A percentile compares a stretch with the other conserved stretches of the same genome.
These are phyloP conservation scores for Penicillium sp. DNA, from an alignment of 2,329 filamentous ascomycete genomes.

Conservation along the genomic window DNA sequence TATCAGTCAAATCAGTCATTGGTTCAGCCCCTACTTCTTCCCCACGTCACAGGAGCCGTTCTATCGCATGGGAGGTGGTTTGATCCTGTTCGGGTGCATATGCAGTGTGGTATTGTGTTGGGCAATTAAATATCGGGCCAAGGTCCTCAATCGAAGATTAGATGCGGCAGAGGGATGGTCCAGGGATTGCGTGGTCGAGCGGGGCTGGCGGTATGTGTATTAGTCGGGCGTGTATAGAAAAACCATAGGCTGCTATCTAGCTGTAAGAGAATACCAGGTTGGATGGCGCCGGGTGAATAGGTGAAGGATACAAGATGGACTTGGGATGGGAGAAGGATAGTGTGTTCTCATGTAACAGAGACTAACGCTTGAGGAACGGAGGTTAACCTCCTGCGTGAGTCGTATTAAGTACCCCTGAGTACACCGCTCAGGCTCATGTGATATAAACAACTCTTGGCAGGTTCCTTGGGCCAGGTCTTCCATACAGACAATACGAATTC, in stretches of 20 bases:
- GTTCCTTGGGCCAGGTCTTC: too few species aligned
- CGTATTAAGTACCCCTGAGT: too few species aligned
- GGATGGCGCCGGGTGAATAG: conserved; percentile 2
- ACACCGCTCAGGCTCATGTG: too few species aligned
- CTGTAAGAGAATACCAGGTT: conserved; percentile 2
- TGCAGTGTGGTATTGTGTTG: neutral
- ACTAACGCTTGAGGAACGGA: too few species aligned
- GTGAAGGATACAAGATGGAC: neutral
- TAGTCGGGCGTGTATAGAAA: neutral
- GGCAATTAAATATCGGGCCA: neutral
- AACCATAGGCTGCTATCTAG: neutral
- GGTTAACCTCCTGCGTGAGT: too few species aligned
- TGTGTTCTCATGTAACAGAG: too few species aligned
- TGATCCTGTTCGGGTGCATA: neutral
- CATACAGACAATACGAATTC: too few species aligned
- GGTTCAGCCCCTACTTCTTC: neutral
- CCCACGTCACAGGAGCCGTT: neutral
- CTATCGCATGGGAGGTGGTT: neutral
- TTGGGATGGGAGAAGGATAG: too few species aligned
- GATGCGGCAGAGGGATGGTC: neutral
- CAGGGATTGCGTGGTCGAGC: neutral
- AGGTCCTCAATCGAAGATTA: conserved; percentile 1
- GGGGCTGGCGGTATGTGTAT: neutral
- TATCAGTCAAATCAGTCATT: neutral
- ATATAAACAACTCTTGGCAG: too few species aligned